Conservation (phyloP, 2,329 filamentous ascomycete species). For the Scedosporium dehoogii region DNA sequence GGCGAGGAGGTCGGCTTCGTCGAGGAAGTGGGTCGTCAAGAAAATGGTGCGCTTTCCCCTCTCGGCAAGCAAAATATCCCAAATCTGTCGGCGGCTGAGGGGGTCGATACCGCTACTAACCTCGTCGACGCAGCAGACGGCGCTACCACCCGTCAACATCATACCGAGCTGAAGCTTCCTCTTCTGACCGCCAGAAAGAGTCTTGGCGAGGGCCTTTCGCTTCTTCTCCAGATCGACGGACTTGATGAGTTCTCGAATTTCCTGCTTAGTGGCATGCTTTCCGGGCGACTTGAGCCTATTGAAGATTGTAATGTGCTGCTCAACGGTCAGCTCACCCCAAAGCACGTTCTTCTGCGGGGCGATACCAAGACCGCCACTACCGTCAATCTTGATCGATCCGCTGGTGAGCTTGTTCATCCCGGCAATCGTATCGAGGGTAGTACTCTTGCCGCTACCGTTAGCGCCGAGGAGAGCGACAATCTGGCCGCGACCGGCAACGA, state of each 20-base stretch:
- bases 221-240: conserved; percentile 71
- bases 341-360: conserved; percentile 92
- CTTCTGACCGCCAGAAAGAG: conserved; percentile 84
- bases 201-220: conserved; percentile 59
- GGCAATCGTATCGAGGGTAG: conserved; percentile 78
- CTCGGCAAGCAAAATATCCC: conserved; percentile 85
- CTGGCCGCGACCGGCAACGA: conserved; percentile 65
- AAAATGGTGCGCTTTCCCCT: conserved; percentile 74
- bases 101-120: conserved; percentile 85
- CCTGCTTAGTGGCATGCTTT: conserved; percentile 42
- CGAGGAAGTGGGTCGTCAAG: conserved; percentile 85
- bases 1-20: conserved; percentile 82
- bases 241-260: conserved; percentile 53
- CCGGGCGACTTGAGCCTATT: conserved; percentile 65
- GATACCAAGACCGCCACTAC: conserved; percentile 70
- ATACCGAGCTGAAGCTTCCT: conserved; percentile 85
- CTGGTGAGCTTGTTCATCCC: conserved; percentile 69
- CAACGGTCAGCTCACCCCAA: conserved; percentile 80
- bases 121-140: conserved; percentile 85
- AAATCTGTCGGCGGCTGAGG: conserved; percentile 77
- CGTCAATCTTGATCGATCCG: conserved; percentile 68
- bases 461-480: conserved; percentile 81
- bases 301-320: conserved; percentile 77
- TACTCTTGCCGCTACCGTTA: conserved; percentile 86
- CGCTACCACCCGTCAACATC: conserved; percentile 87